Evolutionary conservation across 768 basidiomycete genomes (phyloP).

Genomic region (Mycena polygramma): DNA sequence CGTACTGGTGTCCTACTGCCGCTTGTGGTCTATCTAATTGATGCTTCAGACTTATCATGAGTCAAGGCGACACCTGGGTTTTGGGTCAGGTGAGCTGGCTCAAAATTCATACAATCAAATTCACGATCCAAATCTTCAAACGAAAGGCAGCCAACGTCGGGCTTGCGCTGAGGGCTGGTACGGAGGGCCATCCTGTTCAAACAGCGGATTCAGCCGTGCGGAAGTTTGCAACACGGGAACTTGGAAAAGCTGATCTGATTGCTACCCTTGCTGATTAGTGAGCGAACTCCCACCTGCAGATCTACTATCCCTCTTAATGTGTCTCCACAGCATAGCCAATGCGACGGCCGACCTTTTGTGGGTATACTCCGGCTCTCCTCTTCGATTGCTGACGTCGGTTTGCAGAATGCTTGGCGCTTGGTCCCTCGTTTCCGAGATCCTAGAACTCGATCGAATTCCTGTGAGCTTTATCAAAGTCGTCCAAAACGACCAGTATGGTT

Average conservation of each 20-base stretch:
- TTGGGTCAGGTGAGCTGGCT: conserved; percentile 56
- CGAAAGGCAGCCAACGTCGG: conserved; percentile 67
- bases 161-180: conserved; percentile 76
- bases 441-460: conserved; percentile 78
- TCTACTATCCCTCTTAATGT: conserved; percentile 12
- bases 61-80: conserved; percentile 95
- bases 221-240: conserved; percentile 88
- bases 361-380: conserved; percentile 36
- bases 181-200: conserved; percentile 79
- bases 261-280: conserved; percentile 93
- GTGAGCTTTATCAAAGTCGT: conserved; percentile 56
- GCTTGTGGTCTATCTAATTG: not conserved
- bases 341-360: conserved; percentile 67
- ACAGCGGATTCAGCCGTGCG: conserved; percentile 83
- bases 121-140: too few relatives aligned
- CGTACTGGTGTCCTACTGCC: conserved; percentile 42
- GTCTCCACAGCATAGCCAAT: conserved; percentile 78
- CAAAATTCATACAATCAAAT: too few relatives aligned
- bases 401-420: conserved; percentile 80
- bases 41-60: conserved; percentile 78
- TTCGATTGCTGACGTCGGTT: conserved; percentile 59
- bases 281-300: conserved; percentile 43
- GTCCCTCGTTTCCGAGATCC: conserved; percentile 70
- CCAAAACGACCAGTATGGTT: not conserved
- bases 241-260: conserved; percentile 83